Percentiles rank a stretch among this genome's conserved stretches.
Conservation (phyloP, 164 flowering plant genomes). For the Vitis rotundifolia region DNA sequence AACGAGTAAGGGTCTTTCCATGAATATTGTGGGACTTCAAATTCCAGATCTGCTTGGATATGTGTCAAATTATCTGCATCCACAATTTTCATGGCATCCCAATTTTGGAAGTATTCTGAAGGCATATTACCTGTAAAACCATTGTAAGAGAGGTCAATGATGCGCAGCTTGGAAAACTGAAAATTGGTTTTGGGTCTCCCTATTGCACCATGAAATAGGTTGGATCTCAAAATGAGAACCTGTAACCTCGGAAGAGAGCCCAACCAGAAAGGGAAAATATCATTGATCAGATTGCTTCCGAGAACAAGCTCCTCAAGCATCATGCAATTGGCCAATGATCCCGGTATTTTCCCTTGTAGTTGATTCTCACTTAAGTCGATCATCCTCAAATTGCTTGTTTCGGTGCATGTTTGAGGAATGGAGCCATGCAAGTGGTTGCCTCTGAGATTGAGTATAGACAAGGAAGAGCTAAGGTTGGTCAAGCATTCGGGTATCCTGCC, state of each 20-base stretch:
- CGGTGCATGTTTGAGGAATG: conserved; percentile 7
- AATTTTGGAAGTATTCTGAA: neutral
- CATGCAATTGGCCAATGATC: conserved; percentile 15
- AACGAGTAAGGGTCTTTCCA: no score
- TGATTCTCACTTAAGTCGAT: conserved; percentile 9
- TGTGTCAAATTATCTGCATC: no score
- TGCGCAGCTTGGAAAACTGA: no score
- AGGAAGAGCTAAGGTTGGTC: conserved; percentile 5
- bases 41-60: no score
- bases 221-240: conserved; percentile 13
- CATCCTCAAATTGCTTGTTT: conserved; percentile 2
- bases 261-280: conserved; percentile 22
- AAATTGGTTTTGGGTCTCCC: no score
- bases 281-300: conserved; percentile 11
- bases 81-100: conserved; percentile 6
- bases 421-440: conserved; percentile 11
- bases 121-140: conserved; percentile 8
- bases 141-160: conserved; percentile 1
- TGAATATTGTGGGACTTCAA: no score
- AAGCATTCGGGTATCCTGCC: conserved; percentile 25
- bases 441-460: conserved; percentile 6
- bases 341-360: conserved; percentile 11
- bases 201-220: conserved; percentile 2
- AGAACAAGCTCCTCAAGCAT: conserved; percentile 12
- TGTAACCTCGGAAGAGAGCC: conserved; percentile 7